Evolutionary conservation across 2,329 filamentous ascomycete genomes (phyloP), one percentile per base, ranked within the genome.

Genomic region (Fusarium coffeatum): DNA sequence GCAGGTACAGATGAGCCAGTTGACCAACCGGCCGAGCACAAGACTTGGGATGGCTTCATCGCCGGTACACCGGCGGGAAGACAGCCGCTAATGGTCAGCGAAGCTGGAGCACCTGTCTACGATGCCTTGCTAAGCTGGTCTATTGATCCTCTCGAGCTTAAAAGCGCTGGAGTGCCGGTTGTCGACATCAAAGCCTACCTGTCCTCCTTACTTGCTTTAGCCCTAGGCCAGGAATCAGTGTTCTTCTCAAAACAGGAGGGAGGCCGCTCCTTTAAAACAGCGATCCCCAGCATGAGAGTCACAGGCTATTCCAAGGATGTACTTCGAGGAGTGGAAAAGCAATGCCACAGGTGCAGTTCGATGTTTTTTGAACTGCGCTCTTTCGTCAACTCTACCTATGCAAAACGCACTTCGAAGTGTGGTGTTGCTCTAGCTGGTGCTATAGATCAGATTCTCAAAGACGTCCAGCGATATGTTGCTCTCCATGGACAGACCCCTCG

Each of bases 31-130:
- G 79, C 84, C 9, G 77, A 81, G 41, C 88, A 89, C 73, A 86
- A 85, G 64, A 90, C 90, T 1, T 96, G 93, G 93, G 89, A 93
- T 69, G 81, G 79, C 3, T 94, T 94, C 72, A 76, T 82, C n/a
- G 75, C 81, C 8, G 76, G 81, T 7, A 78, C 81, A 12, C 69
- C 77, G 3, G 64, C 62, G 13, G 51, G 63, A 23, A 76, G 46
- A 80, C 84, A 57, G 42, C 85, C 87, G 2, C 78, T 85, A 3
- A 90, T 92, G 66, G 80, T 94, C 15, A 90, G 89, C 5, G 93
- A 96, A 78, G 88, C 89, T 28, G 91, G 91, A 0, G 83, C 90
- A 3, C 78, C 78, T 12, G 84, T 87, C 3, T 92, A 93, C 64
- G 91, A 95, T 80, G 87, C 90, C 9, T 83, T 89, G 5, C 71